Evolutionary conservation across 805 yeast species (phyloP), one percentile per base, ranked within the genome.

Genomic region (Lachancea dasiensis): DNA sequence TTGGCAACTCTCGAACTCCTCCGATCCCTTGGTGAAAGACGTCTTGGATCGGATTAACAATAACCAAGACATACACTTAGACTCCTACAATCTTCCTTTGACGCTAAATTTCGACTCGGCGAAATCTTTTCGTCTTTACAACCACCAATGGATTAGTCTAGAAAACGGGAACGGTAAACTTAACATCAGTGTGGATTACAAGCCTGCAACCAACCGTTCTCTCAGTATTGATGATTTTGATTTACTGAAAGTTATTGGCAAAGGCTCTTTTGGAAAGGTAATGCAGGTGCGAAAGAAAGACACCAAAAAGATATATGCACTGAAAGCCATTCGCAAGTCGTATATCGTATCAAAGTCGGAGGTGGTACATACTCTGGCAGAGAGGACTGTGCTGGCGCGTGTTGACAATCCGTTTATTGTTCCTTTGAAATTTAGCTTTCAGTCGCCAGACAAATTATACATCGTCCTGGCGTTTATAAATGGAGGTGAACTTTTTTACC

Each of bases 281-380:
- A 92, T 92, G 97, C 98, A 92, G 63, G 98, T 92, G 28, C 79
- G 87, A 46, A 92, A 92, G 64, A 86, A 85, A 51, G 98, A 92
- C 61, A 92, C 98, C 3, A 82, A 82, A 47, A 94, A 90, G 59
- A 80, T 92, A 17, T 92, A 92, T 61, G 98, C 98, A 1, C 68
- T 92, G 56, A 92, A 92, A 62, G 87, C 97, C 0, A 78, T 92
- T 46, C 73, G 97, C 51, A 92, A 92, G 60, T 86, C 95, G 14
- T 95, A 92, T 56, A 87, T 92, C 49, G 95, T 92, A 23, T 84
- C 94, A 19, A 78, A 94, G 56, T 78, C 86, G 65, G 98, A 92
- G 64, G 97, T 92, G 17, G 86, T 89, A 3, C 98, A 92, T 62
- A 92, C 98, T 0, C 65, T 92, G 34, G 97, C 97, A 1, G 98